These are phyloP conservation scores for Mucor indicus DNA, from an alignment of 371 early-diverging fungal genomes.

Conservation along the genomic window DNA sequence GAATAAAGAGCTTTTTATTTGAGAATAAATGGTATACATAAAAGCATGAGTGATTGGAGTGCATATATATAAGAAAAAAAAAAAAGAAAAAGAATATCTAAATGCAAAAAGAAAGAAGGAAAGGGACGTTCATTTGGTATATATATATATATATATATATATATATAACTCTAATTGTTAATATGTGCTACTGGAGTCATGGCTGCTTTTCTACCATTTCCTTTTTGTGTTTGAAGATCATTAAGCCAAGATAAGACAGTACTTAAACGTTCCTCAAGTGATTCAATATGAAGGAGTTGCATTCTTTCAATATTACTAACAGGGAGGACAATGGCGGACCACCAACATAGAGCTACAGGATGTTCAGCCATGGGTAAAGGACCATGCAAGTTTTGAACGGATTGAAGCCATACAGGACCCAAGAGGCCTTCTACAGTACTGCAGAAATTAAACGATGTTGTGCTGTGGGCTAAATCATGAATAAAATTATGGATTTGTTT, in stretches of 20 bases:
- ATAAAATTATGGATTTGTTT: constrained; percentile 21
- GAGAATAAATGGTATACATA: no score
- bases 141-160: no score
- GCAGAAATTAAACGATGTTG: constrained; percentile 11
- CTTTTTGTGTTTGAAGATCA: constrained; percentile 33
- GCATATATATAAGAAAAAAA: no score
- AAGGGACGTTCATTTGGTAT: no score
- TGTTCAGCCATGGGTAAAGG: constrained; percentile 29
- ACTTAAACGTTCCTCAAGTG: constrained; percentile 39
- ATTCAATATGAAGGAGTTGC: constrained; percentile 29
- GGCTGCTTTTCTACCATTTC: constrained; percentile 3
- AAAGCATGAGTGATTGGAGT: no score
- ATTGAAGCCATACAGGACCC: constrained; percentile 29
- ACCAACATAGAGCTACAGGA: constrained; percentile 51
- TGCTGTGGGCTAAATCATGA: constrained; percentile 19
- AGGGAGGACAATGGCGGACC: constrained; percentile 57
- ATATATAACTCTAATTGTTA: no score
- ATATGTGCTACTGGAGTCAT: no score
- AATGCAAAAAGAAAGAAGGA: no score
- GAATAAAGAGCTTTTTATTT: no score
- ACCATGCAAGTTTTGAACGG: constrained; percentile 24
- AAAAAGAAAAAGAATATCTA: no score
- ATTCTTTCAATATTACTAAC: constrained; percentile 44
- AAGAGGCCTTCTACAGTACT: constrained; percentile 18
- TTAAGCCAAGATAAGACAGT: constrained; percentile 47